These are phyloP conservation scores for Syncephalastrum sp. DNA, from an alignment of 371 early-diverging fungal species.

Conservation along the genomic window DNA sequence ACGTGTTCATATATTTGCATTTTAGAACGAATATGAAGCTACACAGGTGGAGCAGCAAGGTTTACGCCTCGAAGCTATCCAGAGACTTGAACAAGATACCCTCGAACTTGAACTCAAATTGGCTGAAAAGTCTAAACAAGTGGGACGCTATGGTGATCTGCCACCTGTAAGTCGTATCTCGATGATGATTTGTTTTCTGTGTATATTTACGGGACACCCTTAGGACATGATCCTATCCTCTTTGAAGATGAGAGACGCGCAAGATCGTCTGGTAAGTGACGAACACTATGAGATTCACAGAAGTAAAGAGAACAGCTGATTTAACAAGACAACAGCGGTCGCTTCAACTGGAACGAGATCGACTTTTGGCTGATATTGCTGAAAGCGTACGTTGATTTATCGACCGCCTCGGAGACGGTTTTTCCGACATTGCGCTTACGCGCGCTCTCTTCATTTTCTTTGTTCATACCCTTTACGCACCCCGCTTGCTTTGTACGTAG, in stretches of 20 bases:
- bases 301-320: not conserved
- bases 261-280: constrained; percentile 16
- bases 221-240: constrained; percentile 24
- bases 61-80: constrained; percentile 12
- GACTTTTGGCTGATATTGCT: constrained; percentile 16
- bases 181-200: not conserved
- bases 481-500: too few species aligned
- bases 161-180: constrained; percentile 15
- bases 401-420: too few species aligned
- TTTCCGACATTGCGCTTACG: too few species aligned
- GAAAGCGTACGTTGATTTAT: constrained; percentile 10
- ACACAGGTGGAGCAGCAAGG: constrained; percentile 14
- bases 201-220: not conserved
- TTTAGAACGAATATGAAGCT: constrained; percentile 13
- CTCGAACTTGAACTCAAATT: constrained; percentile 8
- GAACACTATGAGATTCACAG: not conserved
- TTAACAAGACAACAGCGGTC: not conserved
- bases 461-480: too few species aligned
- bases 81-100: constrained; percentile 15
- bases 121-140: constrained; percentile 8
- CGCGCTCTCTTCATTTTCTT: too few species aligned
- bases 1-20: not conserved
- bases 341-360: constrained; percentile 16
- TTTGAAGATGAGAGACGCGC: constrained; percentile 9
- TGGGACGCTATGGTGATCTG: constrained; percentile 12